Percentiles rank a stretch among this genome's conserved stretches.
phyloP scores from a whole-genome alignment of 225 moss, liverwort and hornwort genomes.

The Anthoceros angustus region DNA sequence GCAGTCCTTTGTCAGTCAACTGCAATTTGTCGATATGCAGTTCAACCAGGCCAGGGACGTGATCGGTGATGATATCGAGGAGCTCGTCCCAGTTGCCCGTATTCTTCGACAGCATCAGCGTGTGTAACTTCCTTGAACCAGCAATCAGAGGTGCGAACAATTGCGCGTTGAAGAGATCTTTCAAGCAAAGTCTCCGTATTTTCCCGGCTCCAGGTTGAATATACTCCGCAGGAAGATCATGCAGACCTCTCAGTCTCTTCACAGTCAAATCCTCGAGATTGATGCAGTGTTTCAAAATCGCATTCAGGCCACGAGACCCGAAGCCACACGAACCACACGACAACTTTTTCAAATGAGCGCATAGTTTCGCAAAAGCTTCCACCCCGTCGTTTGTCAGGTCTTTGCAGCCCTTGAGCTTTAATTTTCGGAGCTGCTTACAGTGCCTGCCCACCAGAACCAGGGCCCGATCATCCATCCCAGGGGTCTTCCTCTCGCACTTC shows the following conservation, averaged over 20 bases:
- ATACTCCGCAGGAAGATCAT: conserved; percentile 37
- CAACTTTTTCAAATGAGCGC: conserved; percentile 61
- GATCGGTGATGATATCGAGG: conserved; percentile 83
- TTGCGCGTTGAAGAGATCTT: conserved; percentile 79
- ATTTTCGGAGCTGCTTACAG: conserved; percentile 77
- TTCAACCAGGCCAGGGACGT: conserved; percentile 85
- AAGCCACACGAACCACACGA: conserved; percentile 83
- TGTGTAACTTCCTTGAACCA: conserved; percentile 72
- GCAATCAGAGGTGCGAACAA: conserved; percentile 84
- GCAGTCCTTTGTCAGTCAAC: conserved; percentile 60
- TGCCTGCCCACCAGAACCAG: conserved; percentile 46
- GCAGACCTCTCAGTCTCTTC: conserved; percentile 61
- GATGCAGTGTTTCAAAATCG: conserved; percentile 57
- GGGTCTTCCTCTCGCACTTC: conserved; percentile 65
- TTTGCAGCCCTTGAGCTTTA: conserved; percentile 90
- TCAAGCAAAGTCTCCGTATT: conserved; percentile 63
- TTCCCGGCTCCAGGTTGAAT: conserved; percentile 59
- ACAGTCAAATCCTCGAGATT: conserved; percentile 88
- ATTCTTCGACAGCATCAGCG: conserved; percentile 64
- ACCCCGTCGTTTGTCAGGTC: conserved; percentile 70
- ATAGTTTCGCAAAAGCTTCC: conserved; percentile 60
- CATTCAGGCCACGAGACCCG: conserved; percentile 74
- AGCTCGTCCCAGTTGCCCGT: conserved; percentile 87
- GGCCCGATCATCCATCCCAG: conserved; percentile 66
- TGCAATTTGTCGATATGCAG: conserved; percentile 77